Base-by-base conservation (phyloP, 140 eudicot species). In the Erigeron philadelphicus region DNA sequence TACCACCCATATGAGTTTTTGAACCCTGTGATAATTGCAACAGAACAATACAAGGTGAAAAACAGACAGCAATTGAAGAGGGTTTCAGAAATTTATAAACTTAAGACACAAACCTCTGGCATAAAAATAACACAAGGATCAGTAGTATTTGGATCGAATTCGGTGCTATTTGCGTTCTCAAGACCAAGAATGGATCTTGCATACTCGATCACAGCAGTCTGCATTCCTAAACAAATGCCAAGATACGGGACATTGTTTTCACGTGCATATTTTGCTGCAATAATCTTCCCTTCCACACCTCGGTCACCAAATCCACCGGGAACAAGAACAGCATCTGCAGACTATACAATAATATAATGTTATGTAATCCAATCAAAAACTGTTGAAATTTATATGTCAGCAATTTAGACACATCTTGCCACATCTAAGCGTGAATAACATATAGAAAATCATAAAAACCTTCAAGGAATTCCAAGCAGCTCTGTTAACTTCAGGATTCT, bases 231-330 rank as follows among this genome's bases (percentile, higher is more conserved):
- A 66, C 99, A 94, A 59, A 94, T 89, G 48, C 99, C 99, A 15
- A 94, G 94, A 64, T 81, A 94, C 1, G 99, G 97, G 44, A 89
- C 70, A 61, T 62, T 80, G 67, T 85, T 89, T 72, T 89, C 87
- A 47, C 99, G 94, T n/a, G 99, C 99, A 64, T 89, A 89, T 35
- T 85, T 87, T 47, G 99, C 99, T 38, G 99, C 99, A 42, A 87
- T 77, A 48, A 94, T 94, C 81, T 94, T 94, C 70, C 99, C 99
- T 86, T 94, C 94, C 23, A 94, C 97, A 2, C 99, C 99, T 74
- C 99, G 75, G 81, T 94, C 99, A 69, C 99, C 99, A 82, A 94
- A 94, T 7, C 99, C 99, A 53, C 99, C 99, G 4, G 99, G 99
- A 67, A 94, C 97, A 11, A 94, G 91, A 63, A 94, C 73, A 66